Evolutionary conservation across 345 rosid species (phyloP).

Genomic region (Populus nigra): DNA sequence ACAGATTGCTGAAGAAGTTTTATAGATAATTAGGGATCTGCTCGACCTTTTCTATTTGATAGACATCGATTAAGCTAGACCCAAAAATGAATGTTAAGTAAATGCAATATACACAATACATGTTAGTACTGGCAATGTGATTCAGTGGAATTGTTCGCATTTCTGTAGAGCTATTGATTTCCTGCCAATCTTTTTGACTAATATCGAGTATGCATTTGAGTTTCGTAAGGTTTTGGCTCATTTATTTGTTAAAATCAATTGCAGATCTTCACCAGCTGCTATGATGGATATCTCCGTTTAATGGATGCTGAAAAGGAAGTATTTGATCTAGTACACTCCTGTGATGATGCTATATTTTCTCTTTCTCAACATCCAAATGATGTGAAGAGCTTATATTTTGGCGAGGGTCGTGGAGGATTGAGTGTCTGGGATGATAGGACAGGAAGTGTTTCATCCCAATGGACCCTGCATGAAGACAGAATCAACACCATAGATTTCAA

Average conservation of each 20-base stretch:
- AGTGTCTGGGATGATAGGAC: conserved; percentile 59
- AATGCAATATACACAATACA: no score
- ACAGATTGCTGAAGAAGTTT: neutral
- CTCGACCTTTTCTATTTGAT: neutral
- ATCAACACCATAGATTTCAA: conserved; percentile 79
- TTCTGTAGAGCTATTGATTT: neutral
- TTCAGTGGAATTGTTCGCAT: neutral
- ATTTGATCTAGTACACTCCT: conserved; percentile 55
- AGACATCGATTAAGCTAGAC: neutral
- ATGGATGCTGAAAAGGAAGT: conserved; percentile 79
- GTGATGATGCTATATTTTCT: conserved; percentile 51
- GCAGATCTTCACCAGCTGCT: conserved; percentile 66
- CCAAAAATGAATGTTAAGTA: no score
- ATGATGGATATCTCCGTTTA: conserved; percentile 63
- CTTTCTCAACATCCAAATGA: conserved; percentile 60
- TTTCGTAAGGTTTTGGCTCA: neutral
- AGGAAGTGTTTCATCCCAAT: conserved; percentile 40
- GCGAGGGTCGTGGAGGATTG: conserved; percentile 57
- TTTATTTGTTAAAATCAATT: conserved; percentile 11
- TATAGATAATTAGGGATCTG: neutral
- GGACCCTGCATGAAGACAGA: conserved; percentile 63
- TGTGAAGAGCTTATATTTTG: conserved; percentile 50
- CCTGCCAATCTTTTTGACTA: neutral
- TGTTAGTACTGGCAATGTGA: neutral
- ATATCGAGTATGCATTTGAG: neutral